Evolutionary conservation across 208 protist species (phyloP), one percentile per base, ranked within the genome.

Genomic region (Acanthamoeba lenticulata): DNA sequence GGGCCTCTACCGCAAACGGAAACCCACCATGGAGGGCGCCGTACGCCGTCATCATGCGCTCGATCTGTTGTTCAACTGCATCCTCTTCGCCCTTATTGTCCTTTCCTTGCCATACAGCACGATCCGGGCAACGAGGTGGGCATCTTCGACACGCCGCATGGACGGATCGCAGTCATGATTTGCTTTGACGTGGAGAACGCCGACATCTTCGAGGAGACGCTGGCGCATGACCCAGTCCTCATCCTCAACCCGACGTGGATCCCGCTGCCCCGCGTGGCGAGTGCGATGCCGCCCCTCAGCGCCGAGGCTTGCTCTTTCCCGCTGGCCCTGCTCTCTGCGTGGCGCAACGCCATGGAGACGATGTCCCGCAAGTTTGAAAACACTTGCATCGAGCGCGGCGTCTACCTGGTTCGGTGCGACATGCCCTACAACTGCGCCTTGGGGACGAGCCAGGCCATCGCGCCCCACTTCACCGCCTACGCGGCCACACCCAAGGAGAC

Each of bases 101-200:
- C 32, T 27, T 83, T 15, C 15, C 45, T 49, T 9, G 6, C 21
- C 42, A 7, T 83, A 9, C 83, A 90, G 83, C 83, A 90, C 40
- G 52, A 60, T 36, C 24, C 83, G 13, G 83, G 83, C 27, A 27
- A 90, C 36, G 21, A 90, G 42, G 83, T 90, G 19, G 83, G 88
- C n/a, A 57, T 92, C 24, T 69, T 69, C n/a, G 88, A 92, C 19
- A 92, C 88, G 11, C 27, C 29, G 36, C n/a, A 52, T n/a, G 88
- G 88, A 13, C 88, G 88, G 11, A 55, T 94, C 4, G 77, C 93
- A 40, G 27, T 93, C 27, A 49, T 92, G 83, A 94, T 94, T 29
- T 94, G 93, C 83, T 94, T 94, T 34, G 93, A 94, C 60, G 57
- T 94, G 36, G 93, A 94, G 55, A 94, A 94, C 55, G 60, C 21